Percentiles rank a stretch among this genome's conserved stretches.
These are phyloP conservation scores for Claviceps sp. DNA, from an alignment of 2,329 filamentous ascomycete species.

Conservation along the genomic window DNA sequence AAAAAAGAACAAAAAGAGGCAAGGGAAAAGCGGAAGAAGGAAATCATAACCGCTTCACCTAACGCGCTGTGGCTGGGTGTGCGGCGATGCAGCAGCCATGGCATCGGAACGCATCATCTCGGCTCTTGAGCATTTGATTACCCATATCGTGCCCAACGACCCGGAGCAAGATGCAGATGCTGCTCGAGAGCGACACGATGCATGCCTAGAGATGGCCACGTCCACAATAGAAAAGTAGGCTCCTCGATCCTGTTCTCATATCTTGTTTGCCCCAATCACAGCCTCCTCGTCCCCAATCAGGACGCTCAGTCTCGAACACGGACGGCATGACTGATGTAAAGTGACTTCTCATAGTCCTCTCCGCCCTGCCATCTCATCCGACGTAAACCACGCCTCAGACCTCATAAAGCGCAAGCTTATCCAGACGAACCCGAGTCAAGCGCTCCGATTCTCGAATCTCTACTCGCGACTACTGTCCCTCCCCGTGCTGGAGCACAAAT, in stretches of 20 bases:
- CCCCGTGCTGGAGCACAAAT: conserved; percentile 88
- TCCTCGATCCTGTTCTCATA: neutral
- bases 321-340: neutral
- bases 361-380: conserved; percentile 45
- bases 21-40: neutral
- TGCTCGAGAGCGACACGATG: conserved; percentile 55
- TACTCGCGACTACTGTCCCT: conserved; percentile 83
- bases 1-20: neutral
- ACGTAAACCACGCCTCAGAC: conserved; percentile 85
- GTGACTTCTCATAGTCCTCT: conserved; percentile 22
- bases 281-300: neutral
- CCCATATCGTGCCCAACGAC: conserved; percentile 55
- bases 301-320: neutral
- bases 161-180: conserved; percentile 53
- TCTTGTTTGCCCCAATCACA: too few species aligned
- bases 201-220: conserved; percentile 39
- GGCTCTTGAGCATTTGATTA: conserved; percentile 67
- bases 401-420: conserved; percentile 82
- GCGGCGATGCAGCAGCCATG: conserved; percentile 39
- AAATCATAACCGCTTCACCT: neutral
- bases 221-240: conserved; percentile 37
- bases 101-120: conserved; percentile 57
- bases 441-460: conserved; percentile 76
- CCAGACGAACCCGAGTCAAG: conserved; percentile 63
- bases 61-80: conserved; percentile 15